A percentile compares a stretch with the other conserved stretches of the same genome.
Evolutionary conservation across 352 stramenopile genomes (phyloP).

Genomic region (Pythium aquatile): DNA sequence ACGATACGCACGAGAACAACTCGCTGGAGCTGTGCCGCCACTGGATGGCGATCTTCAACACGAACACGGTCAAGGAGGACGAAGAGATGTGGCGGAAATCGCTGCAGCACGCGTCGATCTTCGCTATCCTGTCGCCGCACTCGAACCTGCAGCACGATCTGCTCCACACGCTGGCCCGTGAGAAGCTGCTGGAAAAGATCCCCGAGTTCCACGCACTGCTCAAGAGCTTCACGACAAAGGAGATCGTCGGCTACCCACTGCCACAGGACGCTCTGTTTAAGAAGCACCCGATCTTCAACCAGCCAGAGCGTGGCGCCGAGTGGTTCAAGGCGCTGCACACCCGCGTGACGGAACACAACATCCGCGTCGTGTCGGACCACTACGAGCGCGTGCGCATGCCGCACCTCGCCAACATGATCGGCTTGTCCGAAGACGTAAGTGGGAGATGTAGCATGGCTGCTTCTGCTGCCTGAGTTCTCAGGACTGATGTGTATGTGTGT

Average conservation of each 20-base stretch:
- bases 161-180: slow-evolving; percentile 57
- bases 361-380: slow-evolving; percentile 92
- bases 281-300: slow-evolving; percentile 80
- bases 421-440: slow-evolving; percentile 86
- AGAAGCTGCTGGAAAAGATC: slow-evolving; percentile 67
- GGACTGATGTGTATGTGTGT: slow-evolving; percentile 2
- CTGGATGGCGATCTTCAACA: slow-evolving; percentile 85
- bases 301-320: slow-evolving; percentile 62
- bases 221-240: slow-evolving; percentile 93
- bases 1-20: slow-evolving; percentile 96
- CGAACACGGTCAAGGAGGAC: slow-evolving; percentile 61
- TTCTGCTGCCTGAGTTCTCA: too few species aligned
- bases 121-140: slow-evolving; percentile 70
- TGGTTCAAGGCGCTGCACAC: slow-evolving; percentile 91
- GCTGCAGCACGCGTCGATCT: slow-evolving; percentile 74
- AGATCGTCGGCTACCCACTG: slow-evolving; percentile 96
- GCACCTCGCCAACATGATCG: slow-evolving; percentile 94
- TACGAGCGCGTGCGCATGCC: slow-evolving; percentile 94
- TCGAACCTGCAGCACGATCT: slow-evolving; percentile 82
- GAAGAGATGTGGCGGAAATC: slow-evolving; percentile 72
- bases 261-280: slow-evolving; percentile 85
- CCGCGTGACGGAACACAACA: slow-evolving; percentile 97
- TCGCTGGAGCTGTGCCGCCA: slow-evolving; percentile 92
- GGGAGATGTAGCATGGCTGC: too few species aligned
- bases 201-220: slow-evolving; percentile 61